Evolutionary conservation across 2,329 filamentous ascomycete genomes (phyloP).

Genomic region (Waltergamsia citrina): DNA sequence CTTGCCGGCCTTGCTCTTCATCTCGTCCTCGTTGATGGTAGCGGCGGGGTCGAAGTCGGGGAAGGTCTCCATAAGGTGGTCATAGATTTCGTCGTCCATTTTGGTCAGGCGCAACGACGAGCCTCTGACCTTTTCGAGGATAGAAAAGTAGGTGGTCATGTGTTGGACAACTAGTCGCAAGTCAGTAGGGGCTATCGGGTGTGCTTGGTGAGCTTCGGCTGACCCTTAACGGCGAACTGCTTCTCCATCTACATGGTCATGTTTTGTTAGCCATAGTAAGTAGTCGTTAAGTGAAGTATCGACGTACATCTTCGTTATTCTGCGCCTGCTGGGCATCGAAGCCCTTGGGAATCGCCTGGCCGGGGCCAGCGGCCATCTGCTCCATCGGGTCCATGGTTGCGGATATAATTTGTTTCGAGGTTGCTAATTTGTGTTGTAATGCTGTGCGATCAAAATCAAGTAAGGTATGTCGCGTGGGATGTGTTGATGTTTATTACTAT

Average conservation of each 20-base stretch:
- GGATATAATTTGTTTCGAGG: too few relatives aligned
- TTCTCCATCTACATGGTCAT: constrained; percentile 73
- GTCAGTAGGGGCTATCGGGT: too few relatives aligned
- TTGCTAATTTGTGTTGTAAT: too few relatives aligned
- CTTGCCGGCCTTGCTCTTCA: constrained; percentile 97
- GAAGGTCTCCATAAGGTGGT: constrained; percentile 79
- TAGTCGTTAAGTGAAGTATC: constrained; percentile 1
- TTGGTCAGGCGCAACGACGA: constrained; percentile 87
- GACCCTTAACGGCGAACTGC: constrained; percentile 96
- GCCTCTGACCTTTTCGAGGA: constrained; percentile 83
- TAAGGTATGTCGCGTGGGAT: too few relatives aligned
- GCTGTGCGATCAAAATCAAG: too few relatives aligned
- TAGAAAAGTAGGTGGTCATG: constrained; percentile 93
- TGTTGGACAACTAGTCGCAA: constrained; percentile 70
- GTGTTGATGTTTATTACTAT: too few relatives aligned
- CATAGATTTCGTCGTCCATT: constrained; percentile 89
- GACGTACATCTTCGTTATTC: constrained; percentile 47
- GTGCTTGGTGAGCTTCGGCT: too few relatives aligned
- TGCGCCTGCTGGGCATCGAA: constrained; percentile 49
- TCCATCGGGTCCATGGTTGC: constrained; percentile 28
- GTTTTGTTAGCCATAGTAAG: constrained; percentile 2
- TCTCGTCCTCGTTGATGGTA: constrained; percentile 80
- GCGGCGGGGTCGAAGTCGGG: constrained; percentile 82
- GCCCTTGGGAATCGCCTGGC: constrained; percentile 36
- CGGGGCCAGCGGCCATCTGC: constrained; percentile 18